Evolutionary conservation across 495 filamentous ascomycete genomes (phyloP), one percentile per base, ranked within the genome.

Genomic region (Thozetella sp.): DNA sequence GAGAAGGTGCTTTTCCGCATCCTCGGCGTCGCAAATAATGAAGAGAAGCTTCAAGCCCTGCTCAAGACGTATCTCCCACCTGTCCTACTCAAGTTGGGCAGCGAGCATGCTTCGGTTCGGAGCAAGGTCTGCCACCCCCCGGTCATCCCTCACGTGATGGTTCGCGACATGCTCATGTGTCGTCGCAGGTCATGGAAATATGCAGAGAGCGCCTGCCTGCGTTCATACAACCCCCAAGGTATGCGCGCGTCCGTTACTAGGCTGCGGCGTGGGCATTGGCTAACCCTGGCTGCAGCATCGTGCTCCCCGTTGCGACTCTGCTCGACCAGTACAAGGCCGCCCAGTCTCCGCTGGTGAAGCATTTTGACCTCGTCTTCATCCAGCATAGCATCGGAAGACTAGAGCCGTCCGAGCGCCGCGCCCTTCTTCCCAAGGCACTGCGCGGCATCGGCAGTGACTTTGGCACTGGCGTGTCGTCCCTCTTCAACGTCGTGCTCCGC

Each of bases 1-100:
- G 91, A 90, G 64, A 96, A 96, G 67, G 90, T 97, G 52, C 92
- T 97, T 71, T 89, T 96, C 68, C 85, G 88, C 48, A 92, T 99
- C 58, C 90, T 95, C n/a, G 80, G 91, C 54, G 87, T 90, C 17
- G 74, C 80, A 11, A 88, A 92, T 58, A 84, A 90, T n/a, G 93
- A 96, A 62, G 78, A 81, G 58, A 94, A 92, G 72, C 82, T 99
- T 3, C 86, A 93, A 66, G 71, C 85, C 24, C 79, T 93, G 4
- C 81, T 99, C 24, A 85, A 88, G 59, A 87, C 83, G 12, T 97
- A 93, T 62, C 76, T 98, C n/a, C 73, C 90, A 2, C 88, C 94
- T 0, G 68, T 98, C 30, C 78, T 99, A 22, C 79, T 97, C 55
- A 97, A 97, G 67, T 84, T 96, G 20, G 85, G 81, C 17, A 96